phyloP scores from a whole-genome alignment of 1,139 yeast species.

The Taphrina wiesneri region DNA sequence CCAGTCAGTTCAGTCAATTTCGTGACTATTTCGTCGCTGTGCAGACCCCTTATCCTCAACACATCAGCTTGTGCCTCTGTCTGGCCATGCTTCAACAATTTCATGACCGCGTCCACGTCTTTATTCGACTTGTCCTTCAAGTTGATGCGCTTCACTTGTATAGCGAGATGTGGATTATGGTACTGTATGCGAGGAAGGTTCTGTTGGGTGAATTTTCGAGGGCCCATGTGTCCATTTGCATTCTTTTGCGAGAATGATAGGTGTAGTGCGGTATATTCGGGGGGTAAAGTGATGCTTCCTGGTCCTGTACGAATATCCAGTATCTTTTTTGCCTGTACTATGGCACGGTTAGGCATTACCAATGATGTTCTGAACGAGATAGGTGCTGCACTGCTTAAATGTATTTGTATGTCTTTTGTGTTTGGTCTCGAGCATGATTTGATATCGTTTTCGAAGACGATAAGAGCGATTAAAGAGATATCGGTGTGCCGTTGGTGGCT shows the following conservation, averaged over 20 bases:
- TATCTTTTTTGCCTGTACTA: conserved; percentile 14
- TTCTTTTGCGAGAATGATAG: conserved; percentile 19
- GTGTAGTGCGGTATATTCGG: conserved; percentile 11
- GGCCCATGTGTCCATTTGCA: conserved; percentile 32
- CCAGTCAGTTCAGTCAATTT: conserved; percentile 1
- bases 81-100: neutral
- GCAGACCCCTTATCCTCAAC: conserved; percentile 8
- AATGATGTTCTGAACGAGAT: neutral
- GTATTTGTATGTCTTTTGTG: neutral
- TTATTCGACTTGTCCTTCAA: conserved; percentile 2
- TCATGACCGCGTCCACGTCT: conserved; percentile 2
- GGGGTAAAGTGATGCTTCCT: conserved; percentile 12
- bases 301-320: conserved; percentile 1
- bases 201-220: conserved; percentile 28
- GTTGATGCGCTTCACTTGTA: conserved; percentile 5
- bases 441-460: neutral
- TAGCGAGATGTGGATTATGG: conserved; percentile 24
- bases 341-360: conserved; percentile 20
- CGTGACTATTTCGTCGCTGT: conserved; percentile 19
- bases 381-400: neutral
- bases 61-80: neutral
- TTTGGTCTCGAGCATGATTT: neutral
- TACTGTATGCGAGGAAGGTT: conserved; percentile 21
- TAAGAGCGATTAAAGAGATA: neutral
- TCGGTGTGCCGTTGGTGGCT: neutral